phyloP scores from a whole-genome alignment of 2,329 filamentous ascomycete species.

The Fusarium nematophilum region DNA sequence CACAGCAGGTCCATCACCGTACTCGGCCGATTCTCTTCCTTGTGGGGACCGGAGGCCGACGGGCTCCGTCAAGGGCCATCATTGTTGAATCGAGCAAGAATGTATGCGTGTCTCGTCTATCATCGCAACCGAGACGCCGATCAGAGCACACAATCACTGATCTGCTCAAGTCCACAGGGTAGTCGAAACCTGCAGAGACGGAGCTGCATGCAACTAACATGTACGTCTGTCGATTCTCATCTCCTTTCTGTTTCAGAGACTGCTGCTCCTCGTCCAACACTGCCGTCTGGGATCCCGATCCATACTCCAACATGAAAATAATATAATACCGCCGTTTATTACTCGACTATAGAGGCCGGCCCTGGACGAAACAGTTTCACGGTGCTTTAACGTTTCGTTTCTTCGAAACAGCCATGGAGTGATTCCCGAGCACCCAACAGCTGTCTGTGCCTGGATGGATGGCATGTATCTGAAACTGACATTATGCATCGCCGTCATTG shows the following conservation, averaged over 20 bases:
- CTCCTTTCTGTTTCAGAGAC: no score
- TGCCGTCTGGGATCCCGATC: not conserved
- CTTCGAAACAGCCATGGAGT: not conserved
- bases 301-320: not conserved
- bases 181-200: no score
- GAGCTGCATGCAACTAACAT: no score
- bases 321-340: not conserved
- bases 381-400: conserved; percentile 1
- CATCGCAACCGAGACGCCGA: not conserved
- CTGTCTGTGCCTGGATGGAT: conserved; percentile 1
- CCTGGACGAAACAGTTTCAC: conserved; percentile 13
- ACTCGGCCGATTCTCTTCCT: conserved; percentile 9
- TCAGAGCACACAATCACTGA: no score
- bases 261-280: not conserved
- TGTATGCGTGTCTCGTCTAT: conserved; percentile 4
- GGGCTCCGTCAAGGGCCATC: conserved; percentile 2
- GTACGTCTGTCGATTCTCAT: no score
- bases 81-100: not conserved
- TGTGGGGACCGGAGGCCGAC: not conserved
- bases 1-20: not conserved
- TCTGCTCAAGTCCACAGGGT: no score
- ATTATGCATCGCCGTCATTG: conserved; percentile 13
- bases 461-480: conserved; percentile 26
- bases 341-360: not conserved
- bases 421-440: conserved; percentile 6